Evolutionary conservation across 2,329 filamentous ascomycete genomes (phyloP), one percentile per base, ranked within the genome.

Genomic region (Aspergillus tubingensis): DNA sequence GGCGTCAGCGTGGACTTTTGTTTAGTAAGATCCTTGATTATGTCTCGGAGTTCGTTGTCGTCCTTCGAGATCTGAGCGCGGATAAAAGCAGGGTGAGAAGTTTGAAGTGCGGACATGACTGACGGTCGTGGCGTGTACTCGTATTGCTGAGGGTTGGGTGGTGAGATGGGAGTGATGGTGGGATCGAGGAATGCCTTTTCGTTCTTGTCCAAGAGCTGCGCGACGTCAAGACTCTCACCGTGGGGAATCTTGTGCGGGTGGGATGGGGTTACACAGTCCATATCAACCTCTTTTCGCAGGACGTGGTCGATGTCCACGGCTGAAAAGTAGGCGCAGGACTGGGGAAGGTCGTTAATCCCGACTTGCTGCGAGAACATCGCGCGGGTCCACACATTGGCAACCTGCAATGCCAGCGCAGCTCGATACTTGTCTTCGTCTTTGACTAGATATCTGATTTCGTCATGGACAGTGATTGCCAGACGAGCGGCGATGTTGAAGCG

Each of bases 341-440:
- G 95, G 0, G 96, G 95, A 8, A 99, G 84, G 71, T 99, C 95
- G 65, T 96, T 83, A 69, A 99, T 99, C 61, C 95, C 95, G 71
- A 97, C 91, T 77, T 99, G 95, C 76, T 99, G 92, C 0, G 91
- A 87, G 75, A 99, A 99, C 91, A 99, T 97, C 65, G 93, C 93
- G 54, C 95, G 85, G 0, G 96, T 99, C 95, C 95, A 99, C 19
- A 99, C 77, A 72, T 99, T 99, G 60, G 93, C 88, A 7, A 99
- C 85, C 75, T 99, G 95, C 11, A 99, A 81, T 1, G 96, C 95
- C 87, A 99, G 90, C 10, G 94, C 94, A 2, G 91, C 88, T 43
- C 90, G 86, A 71, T 98, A 99, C 70, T 89, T 91, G 77, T 99
- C 92, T 62, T 90, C 82, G 2, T 93, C 85, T 70, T 88, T 89